Percentiles rank a stretch among this genome's conserved stretches.
phyloP scores from a whole-genome alignment of 495 filamentous ascomycete genomes.

The Aspergillus bridgeri region DNA sequence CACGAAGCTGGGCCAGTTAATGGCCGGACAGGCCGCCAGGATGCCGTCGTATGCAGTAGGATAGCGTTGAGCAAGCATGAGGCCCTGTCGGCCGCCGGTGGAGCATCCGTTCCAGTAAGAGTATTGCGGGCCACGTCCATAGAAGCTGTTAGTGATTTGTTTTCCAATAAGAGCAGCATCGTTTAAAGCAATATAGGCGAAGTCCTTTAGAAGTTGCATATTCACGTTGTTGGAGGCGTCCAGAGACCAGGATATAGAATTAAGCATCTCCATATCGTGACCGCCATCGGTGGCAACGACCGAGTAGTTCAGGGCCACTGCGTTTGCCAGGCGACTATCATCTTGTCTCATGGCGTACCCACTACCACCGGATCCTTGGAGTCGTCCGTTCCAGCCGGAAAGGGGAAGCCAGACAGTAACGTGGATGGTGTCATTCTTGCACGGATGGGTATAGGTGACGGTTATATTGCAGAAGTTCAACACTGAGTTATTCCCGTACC shows the following conservation, averaged over 20 bases:
- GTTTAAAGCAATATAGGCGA: slow-evolving; percentile 36
- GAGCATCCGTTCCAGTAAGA: slow-evolving; percentile 50
- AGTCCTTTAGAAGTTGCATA: slow-evolving; percentile 32
- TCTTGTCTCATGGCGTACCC: slow-evolving; percentile 35
- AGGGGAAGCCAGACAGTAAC: slow-evolving; percentile 36
- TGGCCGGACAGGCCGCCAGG: slow-evolving; percentile 47
- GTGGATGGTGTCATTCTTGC: slow-evolving; percentile 32
- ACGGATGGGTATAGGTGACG: slow-evolving; percentile 42
- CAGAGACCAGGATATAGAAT: slow-evolving; percentile 32
- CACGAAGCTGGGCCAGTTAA: slow-evolving; percentile 37
- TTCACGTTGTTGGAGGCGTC: slow-evolving; percentile 39
- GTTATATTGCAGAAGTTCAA: slow-evolving; percentile 46
- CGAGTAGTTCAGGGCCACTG: slow-evolving; percentile 32
- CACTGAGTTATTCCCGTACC: background rate
- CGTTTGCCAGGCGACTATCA: slow-evolving; percentile 18
- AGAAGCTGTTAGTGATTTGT: slow-evolving; percentile 11
- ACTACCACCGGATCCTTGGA: slow-evolving; percentile 41
- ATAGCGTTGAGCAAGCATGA: slow-evolving; percentile 39
- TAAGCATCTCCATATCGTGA: background rate
- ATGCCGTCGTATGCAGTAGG: slow-evolving; percentile 57
- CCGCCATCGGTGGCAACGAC: slow-evolving; percentile 44
- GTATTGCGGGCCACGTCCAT: slow-evolving; percentile 18
- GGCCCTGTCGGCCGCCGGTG: slow-evolving; percentile 45
- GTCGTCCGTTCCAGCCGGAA: slow-evolving; percentile 35
- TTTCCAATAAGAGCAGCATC: slow-evolving; percentile 23